Evolutionary conservation across 208 protist species (phyloP).

Genomic region (Zelonia costaricensis): DNA sequence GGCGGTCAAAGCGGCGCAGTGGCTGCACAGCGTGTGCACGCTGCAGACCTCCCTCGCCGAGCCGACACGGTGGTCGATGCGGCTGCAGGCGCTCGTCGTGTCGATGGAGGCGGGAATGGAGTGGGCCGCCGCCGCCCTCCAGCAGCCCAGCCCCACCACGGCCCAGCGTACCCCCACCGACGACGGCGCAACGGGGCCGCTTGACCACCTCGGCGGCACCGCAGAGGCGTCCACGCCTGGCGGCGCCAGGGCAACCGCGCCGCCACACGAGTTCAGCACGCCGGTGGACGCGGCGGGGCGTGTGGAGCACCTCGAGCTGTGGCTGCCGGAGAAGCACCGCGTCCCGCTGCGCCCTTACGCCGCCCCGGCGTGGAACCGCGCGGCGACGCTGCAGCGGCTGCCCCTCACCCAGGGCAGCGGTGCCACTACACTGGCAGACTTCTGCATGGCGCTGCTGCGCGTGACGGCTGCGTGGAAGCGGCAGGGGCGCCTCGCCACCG

Average conservation of each 20-base stretch:
- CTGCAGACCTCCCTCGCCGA: constrained; percentile 33
- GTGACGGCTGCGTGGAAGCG: constrained; percentile 8
- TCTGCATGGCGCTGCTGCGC: constrained; percentile 14
- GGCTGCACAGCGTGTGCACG: constrained; percentile 59
- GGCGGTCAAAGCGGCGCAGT: constrained; percentile 35
- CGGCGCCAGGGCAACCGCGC: too few relatives aligned
- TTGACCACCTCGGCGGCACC: background rate
- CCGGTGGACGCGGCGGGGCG: constrained; percentile 4
- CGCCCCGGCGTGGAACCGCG: constrained; percentile 12
- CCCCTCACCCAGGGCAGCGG: background rate
- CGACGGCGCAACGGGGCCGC: too few relatives aligned
- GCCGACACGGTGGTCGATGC: constrained; percentile 17
- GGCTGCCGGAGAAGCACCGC: constrained; percentile 80
- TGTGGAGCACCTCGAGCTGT: constrained; percentile 52
- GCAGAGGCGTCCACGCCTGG: background rate
- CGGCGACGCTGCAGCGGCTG: constrained; percentile 7
- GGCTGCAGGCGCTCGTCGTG: constrained; percentile 18
- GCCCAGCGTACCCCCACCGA: too few relatives aligned
- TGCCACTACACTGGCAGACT: constrained; percentile 1
- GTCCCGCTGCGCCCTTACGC: constrained; percentile 61
- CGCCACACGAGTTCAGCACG: constrained; percentile 7
- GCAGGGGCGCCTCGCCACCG: background rate
- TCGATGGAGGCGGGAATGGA: constrained; percentile 18
- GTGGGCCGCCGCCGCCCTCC: constrained; percentile 7
- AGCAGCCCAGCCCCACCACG: background rate